Conservation (phyloP, 2,329 filamentous ascomycete genomes). For the Beauveria brongniartii region DNA sequence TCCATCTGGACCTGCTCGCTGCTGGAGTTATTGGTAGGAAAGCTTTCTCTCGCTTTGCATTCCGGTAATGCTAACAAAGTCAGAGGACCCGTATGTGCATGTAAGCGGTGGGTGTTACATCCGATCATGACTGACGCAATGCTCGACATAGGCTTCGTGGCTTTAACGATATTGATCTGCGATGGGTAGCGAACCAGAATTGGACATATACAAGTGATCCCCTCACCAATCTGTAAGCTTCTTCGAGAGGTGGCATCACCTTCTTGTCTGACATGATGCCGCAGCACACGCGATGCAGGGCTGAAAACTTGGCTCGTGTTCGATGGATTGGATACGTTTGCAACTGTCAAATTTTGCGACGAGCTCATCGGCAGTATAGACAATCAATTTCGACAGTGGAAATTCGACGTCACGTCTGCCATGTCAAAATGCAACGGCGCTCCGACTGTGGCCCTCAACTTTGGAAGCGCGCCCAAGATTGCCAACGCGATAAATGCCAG, state of each 20-base stretch:
- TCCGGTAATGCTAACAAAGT: background rate
- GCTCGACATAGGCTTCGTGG: constrained; percentile 20
- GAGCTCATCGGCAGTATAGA: constrained; percentile 46
- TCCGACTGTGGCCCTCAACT: constrained; percentile 15
- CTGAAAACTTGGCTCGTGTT: constrained; percentile 46
- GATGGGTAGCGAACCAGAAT: constrained; percentile 44
- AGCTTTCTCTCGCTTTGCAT: background rate
- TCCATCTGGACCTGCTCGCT: constrained; percentile 48
- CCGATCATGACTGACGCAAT: background rate
- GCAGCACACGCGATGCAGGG: constrained; percentile 19
- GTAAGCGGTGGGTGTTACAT: too few species aligned
- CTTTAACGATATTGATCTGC: constrained; percentile 51
- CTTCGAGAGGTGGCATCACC: constrained; percentile 11
- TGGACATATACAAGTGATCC: constrained; percentile 50
- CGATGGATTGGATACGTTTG: constrained; percentile 54
- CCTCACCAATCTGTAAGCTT: constrained; percentile 20
- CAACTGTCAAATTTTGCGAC: constrained; percentile 46
- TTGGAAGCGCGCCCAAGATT: constrained; percentile 16
- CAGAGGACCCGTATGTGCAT: constrained; percentile 2
- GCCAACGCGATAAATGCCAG: constrained; percentile 1
- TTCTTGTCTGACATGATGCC: background rate
- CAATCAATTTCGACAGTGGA: constrained; percentile 56
- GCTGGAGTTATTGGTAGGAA: constrained; percentile 43
- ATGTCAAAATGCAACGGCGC: constrained; percentile 19
- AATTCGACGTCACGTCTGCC: constrained; percentile 45